Evolutionary conservation across 495 filamentous ascomycete species (phyloP), one percentile per base, ranked within the genome.

Genomic region (Aspergillus sclerotioniger): DNA sequence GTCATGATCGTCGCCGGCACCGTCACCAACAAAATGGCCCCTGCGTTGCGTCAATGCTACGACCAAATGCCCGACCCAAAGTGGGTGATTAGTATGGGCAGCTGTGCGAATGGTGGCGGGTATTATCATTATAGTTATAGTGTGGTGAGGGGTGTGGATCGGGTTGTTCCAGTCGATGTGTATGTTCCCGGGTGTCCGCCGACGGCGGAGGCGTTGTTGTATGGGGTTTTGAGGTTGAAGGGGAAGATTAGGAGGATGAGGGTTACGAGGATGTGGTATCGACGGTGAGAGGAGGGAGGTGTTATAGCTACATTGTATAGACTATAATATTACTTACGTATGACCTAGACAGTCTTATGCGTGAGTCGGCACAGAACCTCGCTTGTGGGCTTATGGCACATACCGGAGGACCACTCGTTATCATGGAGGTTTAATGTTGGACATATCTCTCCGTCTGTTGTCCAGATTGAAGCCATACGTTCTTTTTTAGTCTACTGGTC

Each of bases 1-100:
- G 90, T 96, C 56, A 96, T 96, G 91, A 94, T 96, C 61, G 90
- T 96, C 2, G 91, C 91, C 13, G 91, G 91, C 37, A 96, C 91
- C 3, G 82, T 96, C 35, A 92, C 90, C 48, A 96, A 96, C 80
- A 96, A 96, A 80, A 96, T 96, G 92, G 92, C 91, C 2, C 90
- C 91, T 13, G 92, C 91, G 5, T 76, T 96, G 69, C 78, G 91
- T 61, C 91, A 93, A 73, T 89, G 93, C 21, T 96, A 96, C 73
- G 91, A 96, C 70, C 91, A 96, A 80, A 96, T 96, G 91, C 91
- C 91, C 8, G 91, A 96, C 12, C 91, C 91, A 12, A 79, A 87
- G 64, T 96, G 92, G 92, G 92, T 96, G 41, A 85, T 96, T 68
- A 87, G 83, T 58, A 96, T 96, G 91, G 91, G 91, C 8, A 87